phyloP scores from a whole-genome alignment of 805 yeast genomes.

The Saccharomycopsis lassenensis region DNA sequence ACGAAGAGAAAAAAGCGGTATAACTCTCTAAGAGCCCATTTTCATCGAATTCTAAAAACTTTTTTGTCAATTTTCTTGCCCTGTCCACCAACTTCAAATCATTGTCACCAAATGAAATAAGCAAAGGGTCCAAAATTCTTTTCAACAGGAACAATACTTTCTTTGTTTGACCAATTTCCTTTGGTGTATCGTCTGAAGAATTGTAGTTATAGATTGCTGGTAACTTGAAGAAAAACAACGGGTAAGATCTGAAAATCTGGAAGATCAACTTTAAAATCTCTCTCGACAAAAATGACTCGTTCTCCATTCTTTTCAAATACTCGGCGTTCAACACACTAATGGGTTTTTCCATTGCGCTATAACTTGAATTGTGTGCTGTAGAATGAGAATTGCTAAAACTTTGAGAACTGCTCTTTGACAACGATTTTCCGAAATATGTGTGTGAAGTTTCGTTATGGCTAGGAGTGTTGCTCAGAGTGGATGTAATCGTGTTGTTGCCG shows the following conservation, averaged over 20 bases:
- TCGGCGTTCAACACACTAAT: constrained; percentile 7
- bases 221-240: constrained; percentile 12
- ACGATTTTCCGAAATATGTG: no score
- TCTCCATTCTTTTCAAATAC: constrained; percentile 12
- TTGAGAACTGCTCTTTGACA: no score
- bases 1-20: constrained; percentile 12
- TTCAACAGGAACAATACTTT: constrained; percentile 9
- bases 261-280: constrained; percentile 17
- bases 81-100: constrained; percentile 14
- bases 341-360: not conserved
- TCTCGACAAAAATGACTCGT: constrained; percentile 15
- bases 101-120: constrained; percentile 14
- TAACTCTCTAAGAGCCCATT: constrained; percentile 4
- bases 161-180: constrained; percentile 6
- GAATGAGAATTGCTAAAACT: no score
- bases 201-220: constrained; percentile 10
- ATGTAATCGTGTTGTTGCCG: no score
- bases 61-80: constrained; percentile 12
- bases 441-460: no score
- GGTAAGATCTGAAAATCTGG: constrained; percentile 11
- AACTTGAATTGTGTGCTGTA: no score
- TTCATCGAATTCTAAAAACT: constrained; percentile 13
- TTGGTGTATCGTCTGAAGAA: not conserved
- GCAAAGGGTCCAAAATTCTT: constrained; percentile 12
- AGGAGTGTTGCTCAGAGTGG: no score